Base-by-base conservation (phyloP, 2,329 filamentous ascomycete genomes). In the Colletotrichum sp. region DNA sequence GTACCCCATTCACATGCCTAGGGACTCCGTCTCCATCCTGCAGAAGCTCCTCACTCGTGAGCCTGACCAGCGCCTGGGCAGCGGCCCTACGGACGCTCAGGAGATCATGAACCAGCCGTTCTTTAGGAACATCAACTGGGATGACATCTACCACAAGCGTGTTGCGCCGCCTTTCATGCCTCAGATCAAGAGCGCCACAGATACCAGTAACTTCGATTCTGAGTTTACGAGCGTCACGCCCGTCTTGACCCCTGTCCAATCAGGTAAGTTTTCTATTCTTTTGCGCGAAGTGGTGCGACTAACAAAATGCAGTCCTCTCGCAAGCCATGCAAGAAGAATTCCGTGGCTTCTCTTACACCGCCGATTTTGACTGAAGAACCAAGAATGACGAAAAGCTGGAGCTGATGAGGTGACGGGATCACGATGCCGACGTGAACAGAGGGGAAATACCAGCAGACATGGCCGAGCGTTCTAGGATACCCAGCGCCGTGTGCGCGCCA, bases 251-350 rank as follows among this genome's bases (percentile, higher is more conserved):
- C 97, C 97, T 68, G 97, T 99, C 71, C 96, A 99, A 87, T 98
- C 95, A 86, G 96, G 96, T 98, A 94, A 88, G 94, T 89, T 75
- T 69, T 36, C 44, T 9, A 9, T 5, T 16, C 9, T 44, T 60
- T 63, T 62, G 8, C 28, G 26, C 21, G 9, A 28, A 36, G 4
- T 28, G 30, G 59, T 10, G 24, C 21, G 18, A 28, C 72, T 79
- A 71, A 76, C 76, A 15, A 13, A 8, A 30, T 4, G 66, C 64
- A 98, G 97, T 99, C 60, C 91, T 99, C 78, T 98, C 96, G 32
- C 97, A 99, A 89, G 95, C 96, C 59, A 99, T 99, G 96, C 97
- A 99, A 88, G 97, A 99, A 88, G 96, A 99, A 85, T 99, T 99
- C 94, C 93, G 97, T 76, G 97, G 97, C 79, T 99, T 99, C 89